Base-by-base conservation (phyloP, 129 eudicot species). In the Chrysanthemum makinoi region DNA sequence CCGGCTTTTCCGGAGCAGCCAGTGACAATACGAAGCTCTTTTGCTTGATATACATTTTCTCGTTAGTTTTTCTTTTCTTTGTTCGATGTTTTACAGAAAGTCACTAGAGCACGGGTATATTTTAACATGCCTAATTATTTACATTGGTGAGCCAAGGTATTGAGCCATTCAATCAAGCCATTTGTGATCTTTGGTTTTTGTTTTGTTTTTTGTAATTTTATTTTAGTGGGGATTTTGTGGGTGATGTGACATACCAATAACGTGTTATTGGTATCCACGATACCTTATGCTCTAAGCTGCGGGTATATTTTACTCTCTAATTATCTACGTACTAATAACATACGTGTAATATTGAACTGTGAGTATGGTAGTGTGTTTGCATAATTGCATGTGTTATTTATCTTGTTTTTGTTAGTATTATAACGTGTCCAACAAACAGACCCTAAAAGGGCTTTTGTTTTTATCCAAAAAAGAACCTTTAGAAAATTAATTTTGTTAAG, bases 381-480 rank as follows among this genome's bases (percentile, higher is more conserved):
- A 0, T 30, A 5, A 0, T 58, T 43, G 44, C 56, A 72, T 58
- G 56, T 58, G 56, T 13, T 39, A 57, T 19, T 58, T 72, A 46
- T 30, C 76, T 72, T 44, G 47, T 59, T 58, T 72, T 1, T 46
- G 17, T 15, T 44, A 7, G 59, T 58, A 72, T 20, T 48, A 58
- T 8, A 58, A 72, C 72, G 14, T 46, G 30, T 43, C 16, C 6
- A 56, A 43, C 16, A 11, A 72, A 72, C 68, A 60, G 48, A 60
- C 69, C 35, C 2, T 47, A 4, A 72, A 72, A 72, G 77, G 14
- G 50, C 1, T 50, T 72, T 72, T 72, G 69, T 48, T 72, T 72
- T 61, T 48, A 72, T 33, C 47, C 18, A 48, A 26, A 39, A 33
- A 60, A 26, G 10, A 18, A 28, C 28, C 35, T 72, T 72, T 61